phyloP scores from a whole-genome alignment of 345 rosid species.

The Acer saccharum region DNA sequence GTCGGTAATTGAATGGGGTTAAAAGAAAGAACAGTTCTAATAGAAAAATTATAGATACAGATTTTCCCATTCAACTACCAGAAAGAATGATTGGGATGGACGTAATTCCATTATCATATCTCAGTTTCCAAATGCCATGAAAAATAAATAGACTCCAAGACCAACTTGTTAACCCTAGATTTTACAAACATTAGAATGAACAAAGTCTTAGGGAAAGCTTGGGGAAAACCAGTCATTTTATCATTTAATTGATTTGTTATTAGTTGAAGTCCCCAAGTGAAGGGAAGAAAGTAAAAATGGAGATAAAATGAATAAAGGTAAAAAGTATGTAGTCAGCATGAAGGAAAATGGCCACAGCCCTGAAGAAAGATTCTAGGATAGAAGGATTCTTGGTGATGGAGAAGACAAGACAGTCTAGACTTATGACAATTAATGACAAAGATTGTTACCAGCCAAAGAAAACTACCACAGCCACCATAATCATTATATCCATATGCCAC shows the following conservation, averaged over 20 bases:
- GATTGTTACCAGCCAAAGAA: background rate
- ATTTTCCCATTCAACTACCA: background rate
- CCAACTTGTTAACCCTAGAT: slow-evolving; percentile 1
- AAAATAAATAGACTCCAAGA: background rate
- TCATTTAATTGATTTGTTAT: background rate
- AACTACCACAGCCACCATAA: background rate
- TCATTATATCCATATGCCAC: too few relatives aligned
- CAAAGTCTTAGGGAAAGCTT: background rate
- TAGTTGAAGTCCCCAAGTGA: background rate
- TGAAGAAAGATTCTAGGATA: background rate
- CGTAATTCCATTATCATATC: background rate
- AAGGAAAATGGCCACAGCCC: background rate
- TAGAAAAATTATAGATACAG: background rate
- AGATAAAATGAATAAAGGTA: background rate
- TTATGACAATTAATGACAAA: background rate
- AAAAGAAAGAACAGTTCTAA: background rate
- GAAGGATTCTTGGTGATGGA: background rate
- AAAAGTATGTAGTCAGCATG: background rate
- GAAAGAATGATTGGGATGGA: background rate
- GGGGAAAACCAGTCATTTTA: background rate
- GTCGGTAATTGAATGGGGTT: background rate
- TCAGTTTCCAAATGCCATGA: background rate
- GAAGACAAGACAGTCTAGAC: background rate
- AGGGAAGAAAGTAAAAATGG: background rate
- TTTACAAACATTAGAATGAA: background rate